Conservation (phyloP, 257 asterid species). For the Plantago major region DNA sequence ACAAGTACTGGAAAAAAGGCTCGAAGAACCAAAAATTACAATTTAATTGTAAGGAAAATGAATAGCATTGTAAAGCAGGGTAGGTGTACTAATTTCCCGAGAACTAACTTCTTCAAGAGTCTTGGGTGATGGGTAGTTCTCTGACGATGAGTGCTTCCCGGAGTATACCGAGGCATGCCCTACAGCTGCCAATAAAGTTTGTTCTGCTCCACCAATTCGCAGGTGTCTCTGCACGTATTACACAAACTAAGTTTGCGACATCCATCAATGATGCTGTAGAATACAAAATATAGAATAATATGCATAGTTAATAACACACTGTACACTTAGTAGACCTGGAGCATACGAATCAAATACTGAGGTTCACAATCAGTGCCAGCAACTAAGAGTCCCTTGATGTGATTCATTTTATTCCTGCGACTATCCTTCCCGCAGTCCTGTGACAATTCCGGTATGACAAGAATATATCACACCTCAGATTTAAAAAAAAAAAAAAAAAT, state of each 20-base stretch:
- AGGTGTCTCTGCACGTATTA: slow-evolving; percentile 65
- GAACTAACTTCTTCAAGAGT: no score
- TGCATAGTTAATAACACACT: slow-evolving; percentile 4
- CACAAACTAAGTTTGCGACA: slow-evolving; percentile 30
- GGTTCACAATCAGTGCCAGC: slow-evolving; percentile 99
- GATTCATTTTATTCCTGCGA: slow-evolving; percentile 84
- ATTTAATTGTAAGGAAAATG: no score
- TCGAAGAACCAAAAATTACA: no score
- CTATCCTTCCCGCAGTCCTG: slow-evolving; percentile 97
- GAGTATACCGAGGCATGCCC: slow-evolving; percentile 84
- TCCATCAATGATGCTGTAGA: slow-evolving; percentile 16
- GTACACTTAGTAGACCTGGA: slow-evolving; percentile 69
- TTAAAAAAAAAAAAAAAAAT: no score
- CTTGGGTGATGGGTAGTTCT: slow-evolving; percentile 29
- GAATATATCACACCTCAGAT: background rate
- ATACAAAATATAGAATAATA: background rate
- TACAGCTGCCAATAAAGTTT: slow-evolving; percentile 78
- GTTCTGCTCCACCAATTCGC: slow-evolving; percentile 89
- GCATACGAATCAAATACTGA: slow-evolving; percentile 86
- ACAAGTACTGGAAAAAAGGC: no score
- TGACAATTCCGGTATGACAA: slow-evolving; percentile 14
- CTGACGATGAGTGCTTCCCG: slow-evolving; percentile 35
- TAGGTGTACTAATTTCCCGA: no score
- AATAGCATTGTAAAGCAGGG: no score
- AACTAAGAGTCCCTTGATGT: slow-evolving; percentile 75